Base-by-base conservation (phyloP, 192 early-diverging fungal genomes). In the Entomortierella lignicola region DNA sequence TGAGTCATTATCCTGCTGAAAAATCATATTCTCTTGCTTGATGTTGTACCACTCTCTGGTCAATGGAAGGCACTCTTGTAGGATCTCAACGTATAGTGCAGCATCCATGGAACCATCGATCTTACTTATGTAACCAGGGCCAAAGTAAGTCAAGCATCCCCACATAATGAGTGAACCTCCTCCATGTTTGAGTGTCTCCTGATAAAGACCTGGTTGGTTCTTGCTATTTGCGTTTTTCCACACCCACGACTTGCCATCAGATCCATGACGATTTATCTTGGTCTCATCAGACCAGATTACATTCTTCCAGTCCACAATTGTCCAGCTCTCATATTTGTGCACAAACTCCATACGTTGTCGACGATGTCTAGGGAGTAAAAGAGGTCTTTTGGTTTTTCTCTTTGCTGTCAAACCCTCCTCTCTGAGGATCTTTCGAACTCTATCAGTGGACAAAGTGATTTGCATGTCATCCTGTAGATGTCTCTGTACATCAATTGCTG, bases 101-200 rank as follows among this genome's bases (percentile, higher is more conserved):
- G 54, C 54, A 30, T 55, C 29, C 54, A 55, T 15, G 8, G 6
- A 5, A 5, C 6, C 54, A 4, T 55, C 54, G 26, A 30, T 55
- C 12, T 55, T 12, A 30, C 6, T 27, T 29, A 51, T 60, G 41
- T 30, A 47, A 17, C 29, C 29, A 4, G 29, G 54, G 4, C 54
- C 54, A 15, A 4, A 12, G 23, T 18, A 55, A 5, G 29, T 25
- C 54, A 30, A 27, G 27, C 29, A 55, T 8, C 29, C 54, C 54
- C 54, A 55, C 29, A 30, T 55, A 25, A 55, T 55, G 25, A 55
- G 29, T 12, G 54, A 30, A 2, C 54, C 29, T 55, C 54, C 54
- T 30, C 54, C 29, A 55, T 55, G 54, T 26, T 55, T 29, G 4
- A 55, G 29, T 55, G 29, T 29, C 29, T 55, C 29, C 23, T 55